These are phyloP conservation scores for Aspergillus cejpii DNA, from an alignment of 2,329 filamentous ascomycete genomes.

Conservation along the genomic window DNA sequence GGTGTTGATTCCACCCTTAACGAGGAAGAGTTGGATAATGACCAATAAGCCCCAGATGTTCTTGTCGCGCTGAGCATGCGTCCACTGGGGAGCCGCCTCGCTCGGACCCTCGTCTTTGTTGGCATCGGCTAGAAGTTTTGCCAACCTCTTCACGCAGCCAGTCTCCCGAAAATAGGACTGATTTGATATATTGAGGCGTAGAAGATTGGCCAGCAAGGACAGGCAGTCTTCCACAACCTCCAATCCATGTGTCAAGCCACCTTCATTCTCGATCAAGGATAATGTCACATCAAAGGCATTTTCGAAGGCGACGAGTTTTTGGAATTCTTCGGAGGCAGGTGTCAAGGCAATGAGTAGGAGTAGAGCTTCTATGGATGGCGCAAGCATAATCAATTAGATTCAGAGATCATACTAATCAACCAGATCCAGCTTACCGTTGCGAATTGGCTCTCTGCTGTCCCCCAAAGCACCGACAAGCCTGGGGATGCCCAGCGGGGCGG, in stretches of 20 bases:
- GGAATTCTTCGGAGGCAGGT: constrained; percentile 75
- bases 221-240: constrained; percentile 89
- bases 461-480: constrained; percentile 77
- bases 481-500: constrained; percentile 79
- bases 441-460: constrained; percentile 76
- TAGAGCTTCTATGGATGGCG: constrained; percentile 57
- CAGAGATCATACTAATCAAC: background rate
- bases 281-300: constrained; percentile 88
- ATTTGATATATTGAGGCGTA: constrained; percentile 82
- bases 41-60: constrained; percentile 87
- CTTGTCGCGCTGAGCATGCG: constrained; percentile 70
- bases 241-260: constrained; percentile 72
- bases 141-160: constrained; percentile 67
- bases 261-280: constrained; percentile 71
- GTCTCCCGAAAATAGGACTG: constrained; percentile 91
- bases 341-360: constrained; percentile 84
- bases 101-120: constrained; percentile 50
- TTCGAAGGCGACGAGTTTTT: constrained; percentile 93
- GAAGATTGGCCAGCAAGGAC: constrained; percentile 79
- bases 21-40: constrained; percentile 78
- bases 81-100: constrained; percentile 64
- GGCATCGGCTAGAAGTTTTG: constrained; percentile 59
- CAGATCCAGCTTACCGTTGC: constrained; percentile 55
- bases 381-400: constrained; percentile 10
- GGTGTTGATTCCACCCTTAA: constrained; percentile 71